phyloP scores from a whole-genome alignment of 805 yeast species.

The Komagataella pseudopastoris region DNA sequence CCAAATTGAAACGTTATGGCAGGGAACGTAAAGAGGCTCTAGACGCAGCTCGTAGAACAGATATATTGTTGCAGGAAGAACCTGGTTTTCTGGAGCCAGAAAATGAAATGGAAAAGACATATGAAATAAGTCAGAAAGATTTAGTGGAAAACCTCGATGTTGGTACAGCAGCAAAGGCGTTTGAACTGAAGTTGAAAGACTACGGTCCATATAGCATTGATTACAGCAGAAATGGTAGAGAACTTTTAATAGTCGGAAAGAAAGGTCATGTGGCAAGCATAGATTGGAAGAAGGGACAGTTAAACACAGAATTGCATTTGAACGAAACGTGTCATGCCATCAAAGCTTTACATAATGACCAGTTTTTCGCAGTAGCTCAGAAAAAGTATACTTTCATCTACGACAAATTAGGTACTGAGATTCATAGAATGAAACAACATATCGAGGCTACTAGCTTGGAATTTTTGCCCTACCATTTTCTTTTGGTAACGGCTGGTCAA shows the following conservation, averaged over 20 bases:
- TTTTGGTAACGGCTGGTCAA: slow-evolving; percentile 79
- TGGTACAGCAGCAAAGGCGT: slow-evolving; percentile 59
- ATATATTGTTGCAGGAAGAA: slow-evolving; percentile 71
- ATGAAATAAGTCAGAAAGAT: slow-evolving; percentile 71
- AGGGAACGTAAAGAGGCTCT: slow-evolving; percentile 65
- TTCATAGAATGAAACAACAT: slow-evolving; percentile 86
- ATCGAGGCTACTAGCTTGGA: slow-evolving; percentile 73
- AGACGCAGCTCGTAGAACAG: slow-evolving; percentile 77
- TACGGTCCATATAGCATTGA: slow-evolving; percentile 81
- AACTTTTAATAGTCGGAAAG: slow-evolving; percentile 69
- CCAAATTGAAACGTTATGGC: slow-evolving; percentile 56
- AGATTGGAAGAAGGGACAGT: slow-evolving; percentile 84
- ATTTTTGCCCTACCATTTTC: slow-evolving; percentile 84
- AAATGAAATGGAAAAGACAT: slow-evolving; percentile 79
- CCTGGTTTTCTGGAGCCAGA: slow-evolving; percentile 87
- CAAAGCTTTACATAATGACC: slow-evolving; percentile 83
- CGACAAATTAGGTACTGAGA: slow-evolving; percentile 81
- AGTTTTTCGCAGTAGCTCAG: slow-evolving; percentile 93
- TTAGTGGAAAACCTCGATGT: slow-evolving; percentile 65
- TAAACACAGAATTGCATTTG: slow-evolving; percentile 71
- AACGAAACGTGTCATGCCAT: slow-evolving; percentile 88
- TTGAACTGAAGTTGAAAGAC: slow-evolving; percentile 58
- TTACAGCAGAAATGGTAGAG: slow-evolving; percentile 81
- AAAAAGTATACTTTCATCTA: slow-evolving; percentile 88
- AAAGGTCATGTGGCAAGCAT: slow-evolving; percentile 94